Conservation (phyloP, 345 rosid genomes). For the Sisymbrium irio region DNA sequence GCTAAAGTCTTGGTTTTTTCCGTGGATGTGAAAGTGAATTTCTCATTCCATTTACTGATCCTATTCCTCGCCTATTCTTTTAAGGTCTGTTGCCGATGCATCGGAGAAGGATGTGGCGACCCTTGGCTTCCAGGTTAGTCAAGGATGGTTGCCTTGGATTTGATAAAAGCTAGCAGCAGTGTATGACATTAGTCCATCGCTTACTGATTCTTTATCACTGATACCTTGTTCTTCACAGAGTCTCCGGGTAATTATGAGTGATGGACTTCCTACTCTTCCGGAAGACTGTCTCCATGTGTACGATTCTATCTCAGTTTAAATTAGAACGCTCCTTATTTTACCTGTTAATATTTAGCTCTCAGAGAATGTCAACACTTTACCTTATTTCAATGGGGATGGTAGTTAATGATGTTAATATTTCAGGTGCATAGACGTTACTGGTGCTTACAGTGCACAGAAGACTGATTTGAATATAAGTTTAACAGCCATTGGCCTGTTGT, state of each 20-base stretch:
- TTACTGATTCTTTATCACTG: slow-evolving; percentile 17
- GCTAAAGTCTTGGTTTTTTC: slow-evolving; percentile 3
- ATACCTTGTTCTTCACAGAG: slow-evolving; percentile 53
- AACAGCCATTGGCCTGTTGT: slow-evolving; percentile 90
- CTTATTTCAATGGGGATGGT: slow-evolving; percentile 7
- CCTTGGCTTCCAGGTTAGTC: slow-evolving; percentile 91
- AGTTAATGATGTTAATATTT: slow-evolving; percentile 32
- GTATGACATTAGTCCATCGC: neutral
- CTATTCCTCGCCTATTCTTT: slow-evolving; percentile 10
- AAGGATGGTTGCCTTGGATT: slow-evolving; percentile 3
- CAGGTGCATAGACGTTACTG: slow-evolving; percentile 97
- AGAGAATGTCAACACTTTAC: neutral
- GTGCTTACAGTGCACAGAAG: slow-evolving; percentile 94
- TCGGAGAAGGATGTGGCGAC: slow-evolving; percentile 88
- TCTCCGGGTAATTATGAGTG: slow-evolving; percentile 88
- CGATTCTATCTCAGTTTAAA: slow-evolving; percentile 32
- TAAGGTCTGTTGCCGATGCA: slow-evolving; percentile 92
- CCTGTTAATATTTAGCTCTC: slow-evolving; percentile 3
- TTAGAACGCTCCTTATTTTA: neutral
- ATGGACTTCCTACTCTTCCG: slow-evolving; percentile 84
- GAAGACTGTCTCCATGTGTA: slow-evolving; percentile 79
- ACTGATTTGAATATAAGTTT: slow-evolving; percentile 90
- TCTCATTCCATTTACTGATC: slow-evolving; percentile 16
- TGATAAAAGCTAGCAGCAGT: slow-evolving; percentile 2
- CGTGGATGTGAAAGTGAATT: neutral